Evolutionary conservation across 2,329 filamentous ascomycete species (phyloP), one percentile per base, ranked within the genome.

Genomic region (Rugonectria rugulosa): DNA sequence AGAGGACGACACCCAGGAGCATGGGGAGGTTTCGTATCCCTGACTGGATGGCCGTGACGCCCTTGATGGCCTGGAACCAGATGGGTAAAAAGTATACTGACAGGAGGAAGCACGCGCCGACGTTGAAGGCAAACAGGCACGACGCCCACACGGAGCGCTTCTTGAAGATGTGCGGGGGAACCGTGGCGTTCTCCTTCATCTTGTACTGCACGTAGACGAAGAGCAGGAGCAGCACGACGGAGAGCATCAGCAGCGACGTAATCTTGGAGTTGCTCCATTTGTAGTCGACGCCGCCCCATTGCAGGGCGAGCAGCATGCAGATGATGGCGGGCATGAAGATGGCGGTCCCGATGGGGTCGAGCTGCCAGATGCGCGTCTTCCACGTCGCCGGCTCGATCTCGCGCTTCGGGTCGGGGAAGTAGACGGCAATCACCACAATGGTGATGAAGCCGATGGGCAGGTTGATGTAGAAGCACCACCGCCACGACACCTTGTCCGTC

Each of bases 231-330:
- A 76, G 59, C 10, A 76, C 53, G 1, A 49, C 66, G 5, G 71
- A 68, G 0, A 72, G 51, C 53, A 74, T 66, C 12, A 75, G 67
- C 1, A 75, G 62, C 20, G 61, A 66, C 1, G 64, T 66, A 14
- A 70, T 64, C 17, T 31, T 57, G 15, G 53, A 62, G 47, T 60
- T 56, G 43, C 41, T 59, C 70, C 65, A 72, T 5, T 60, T 53
- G 36, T 76, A 75, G 46, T 69, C 72, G 26, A 67, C 68, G 7
- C 76, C 77, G 21, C 77, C 77, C 78, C 78, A 83, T 54, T 82
- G 79, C 6, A 84, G 69, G n/a, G 79, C 79, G 1, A 83, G 70
- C 0, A 83, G 63, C 15, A 81, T 70, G 57, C 77, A 82, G 17
- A 81, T 67, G 7, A 81, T 71, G 12, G 75, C 65, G 0, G 70